Base-by-base conservation (phyloP, 805 yeast genomes). In the Metschnikowia amazonensis region DNA sequence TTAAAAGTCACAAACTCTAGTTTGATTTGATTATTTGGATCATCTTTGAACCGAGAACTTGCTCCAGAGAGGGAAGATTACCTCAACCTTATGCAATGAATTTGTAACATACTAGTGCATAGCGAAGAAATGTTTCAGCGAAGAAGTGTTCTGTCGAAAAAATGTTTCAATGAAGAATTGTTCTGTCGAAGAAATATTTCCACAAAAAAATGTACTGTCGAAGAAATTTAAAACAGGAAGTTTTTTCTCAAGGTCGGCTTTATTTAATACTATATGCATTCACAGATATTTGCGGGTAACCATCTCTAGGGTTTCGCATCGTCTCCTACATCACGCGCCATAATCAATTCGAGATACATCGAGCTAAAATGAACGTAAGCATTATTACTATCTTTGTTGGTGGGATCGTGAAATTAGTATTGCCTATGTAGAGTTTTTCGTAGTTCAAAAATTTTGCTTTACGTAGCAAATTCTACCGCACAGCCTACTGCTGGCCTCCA, bases 1-100 rank as follows among this genome's bases (percentile, higher is more conserved):
- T 58, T 42, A 59, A 63, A 51, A 64, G 75, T 71, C 76, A 71
- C 73, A 71, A 62, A 71, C 76, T 71, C 76, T 71, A 71, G 76
- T 71, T 71, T 71, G 74, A 62, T 53, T 55, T 64, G 58, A 42
- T 55, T 53, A 53, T 52, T 57, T 60, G 57, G 65, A 49, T 65
- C 57, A 53, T 53, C 57, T 43, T 42, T 17, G 48, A 49, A 45
- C 52, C 46, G 36, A 39, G 20, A 28, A 24, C 33, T 37, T 37
- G 41, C 25, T 20, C 25, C 33, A 11, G 24, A 18, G 28, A 25
- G 18, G 32, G 27, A 37, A 29, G 7, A 5, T 13, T 3, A 11
- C 18, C 27, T 37, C 33, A 37, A 17, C 13, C 21, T 5, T 37
- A n/a, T 27, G 16, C 29, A 35, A 35, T 17, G 16, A 27, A 27